Base-by-base conservation (phyloP, 1,139 yeast genomes). In the Geotrichum klebahnii region DNA sequence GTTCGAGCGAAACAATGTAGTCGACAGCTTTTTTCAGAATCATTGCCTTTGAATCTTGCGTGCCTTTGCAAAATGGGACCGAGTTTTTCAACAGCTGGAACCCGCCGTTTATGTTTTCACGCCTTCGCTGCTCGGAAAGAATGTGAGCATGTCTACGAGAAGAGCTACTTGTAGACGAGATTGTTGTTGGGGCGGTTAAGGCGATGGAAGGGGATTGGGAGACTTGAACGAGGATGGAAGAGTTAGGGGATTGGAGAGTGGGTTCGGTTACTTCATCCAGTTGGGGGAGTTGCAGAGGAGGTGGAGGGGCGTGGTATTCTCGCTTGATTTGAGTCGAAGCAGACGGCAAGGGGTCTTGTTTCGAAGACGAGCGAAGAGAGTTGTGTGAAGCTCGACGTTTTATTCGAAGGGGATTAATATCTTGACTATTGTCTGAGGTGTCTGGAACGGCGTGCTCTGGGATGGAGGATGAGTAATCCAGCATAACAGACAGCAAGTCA, bases 21-120 rank as follows among this genome's bases (percentile, higher is more conserved):
- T 88, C 96, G 38, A 87, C 92, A 1, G 96, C 95, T 54, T 92
- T 78, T 64, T 81, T 84, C 60, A 92, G 75, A 54, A 90, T 86
- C 66, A 66, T 66, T 0, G 76, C 75, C 57, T 73, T 73, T 10
- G 76, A 72, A 53, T 71, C 76, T 55, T 69, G 72, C 4, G 72
- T 66, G n/a, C 71, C 68, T 32, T 70, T 62, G 50, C 74, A 65
- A 26, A 66, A 65, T 3, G 77, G 77, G 10, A 73, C 74, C 1
- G 70, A 60, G 44, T 61, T 59, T 50, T 68, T 67, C 33, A 73
- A 60, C 50, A 64, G 65, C 42, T 69, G 67, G 55, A 73, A 73
- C 16, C 77, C 77, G 41, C 73, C 76, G 42, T 72, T 72, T 51
- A 73, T 73, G 55, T 69, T 68, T 51, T 72, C 76, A 37, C 77